These are phyloP conservation scores for Blepharisma stoltei DNA, from an alignment of 73 alveolate species.

Conservation along the genomic window DNA sequence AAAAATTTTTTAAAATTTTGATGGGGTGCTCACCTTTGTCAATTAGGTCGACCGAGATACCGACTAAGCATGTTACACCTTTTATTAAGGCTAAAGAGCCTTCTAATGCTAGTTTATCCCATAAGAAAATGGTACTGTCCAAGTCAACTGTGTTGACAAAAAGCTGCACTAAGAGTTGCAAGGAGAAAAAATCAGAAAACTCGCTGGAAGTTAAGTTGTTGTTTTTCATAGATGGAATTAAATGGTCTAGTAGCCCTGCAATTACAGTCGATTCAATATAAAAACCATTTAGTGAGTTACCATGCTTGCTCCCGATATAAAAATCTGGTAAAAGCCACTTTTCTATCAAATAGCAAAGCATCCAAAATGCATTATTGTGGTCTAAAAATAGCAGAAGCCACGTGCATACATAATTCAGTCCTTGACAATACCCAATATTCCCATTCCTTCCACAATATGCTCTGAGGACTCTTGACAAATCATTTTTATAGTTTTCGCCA, in stretches of 20 bases:
- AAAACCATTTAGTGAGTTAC: slow-evolving; percentile 25
- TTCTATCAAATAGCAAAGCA: not conserved
- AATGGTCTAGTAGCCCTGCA: not conserved
- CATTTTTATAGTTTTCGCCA: not conserved
- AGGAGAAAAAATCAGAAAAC: slow-evolving; percentile 21
- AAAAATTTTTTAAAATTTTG: not conserved
- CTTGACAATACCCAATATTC: slow-evolving; percentile 18
- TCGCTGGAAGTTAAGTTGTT: not conserved
- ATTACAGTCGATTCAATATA: not conserved
- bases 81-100: not conserved
- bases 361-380: not conserved
- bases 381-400: slow-evolving; percentile 8
- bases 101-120: slow-evolving; percentile 2
- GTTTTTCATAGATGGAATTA: not conserved
- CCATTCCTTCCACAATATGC: slow-evolving; percentile 10
- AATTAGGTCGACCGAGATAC: not conserved
- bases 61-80: not conserved
- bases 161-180: not conserved
- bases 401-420: slow-evolving; percentile 4
- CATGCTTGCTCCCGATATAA: not conserved
- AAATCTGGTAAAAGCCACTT: slow-evolving; percentile 20
- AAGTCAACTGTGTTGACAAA: slow-evolving; percentile 21
- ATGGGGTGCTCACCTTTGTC: not conserved
- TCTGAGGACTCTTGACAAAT: slow-evolving; percentile 8
- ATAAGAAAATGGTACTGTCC: not conserved